Conservation (phyloP, 768 basidiomycete species). For the Mycena chlorophos region DNA sequence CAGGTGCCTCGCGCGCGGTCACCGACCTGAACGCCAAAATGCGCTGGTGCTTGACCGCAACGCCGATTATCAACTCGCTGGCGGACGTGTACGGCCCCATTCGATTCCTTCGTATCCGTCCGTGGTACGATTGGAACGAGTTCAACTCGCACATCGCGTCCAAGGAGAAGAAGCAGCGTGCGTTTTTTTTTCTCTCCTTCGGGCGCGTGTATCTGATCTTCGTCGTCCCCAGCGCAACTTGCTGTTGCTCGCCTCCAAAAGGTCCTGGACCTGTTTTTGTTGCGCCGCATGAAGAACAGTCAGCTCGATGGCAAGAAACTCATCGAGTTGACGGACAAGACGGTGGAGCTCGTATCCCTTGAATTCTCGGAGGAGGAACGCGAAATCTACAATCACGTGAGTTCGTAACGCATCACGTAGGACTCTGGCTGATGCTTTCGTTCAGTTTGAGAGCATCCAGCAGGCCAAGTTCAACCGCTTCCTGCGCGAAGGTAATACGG, state of each 20-base stretch:
- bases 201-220: conserved; percentile 8
- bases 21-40: conserved; percentile 51
- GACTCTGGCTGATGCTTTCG: background rate
- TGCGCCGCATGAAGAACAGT: conserved; percentile 66
- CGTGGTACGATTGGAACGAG: conserved; percentile 48
- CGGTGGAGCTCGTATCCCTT: conserved; percentile 49
- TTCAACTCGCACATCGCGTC: conserved; percentile 40
- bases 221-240: conserved; percentile 44
- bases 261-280: conserved; percentile 51
- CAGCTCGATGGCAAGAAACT: conserved; percentile 65
- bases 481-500: conserved; percentile 60
- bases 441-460: conserved; percentile 47
- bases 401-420: background rate
- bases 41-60: conserved; percentile 66
- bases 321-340: conserved; percentile 64
- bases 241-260: conserved; percentile 62
- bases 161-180: conserved; percentile 54
- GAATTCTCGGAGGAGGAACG: conserved; percentile 61
- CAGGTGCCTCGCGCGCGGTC: conserved; percentile 56
- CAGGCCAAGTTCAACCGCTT: conserved; percentile 68
- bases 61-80: conserved; percentile 65
- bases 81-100: conserved; percentile 53
- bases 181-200: conserved; percentile 18
- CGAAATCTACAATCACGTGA: no score
- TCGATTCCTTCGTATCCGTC: conserved; percentile 44